phyloP scores from a whole-genome alignment of 1,139 yeast genomes.

The Yamadazyma spencermartinsiae region DNA sequence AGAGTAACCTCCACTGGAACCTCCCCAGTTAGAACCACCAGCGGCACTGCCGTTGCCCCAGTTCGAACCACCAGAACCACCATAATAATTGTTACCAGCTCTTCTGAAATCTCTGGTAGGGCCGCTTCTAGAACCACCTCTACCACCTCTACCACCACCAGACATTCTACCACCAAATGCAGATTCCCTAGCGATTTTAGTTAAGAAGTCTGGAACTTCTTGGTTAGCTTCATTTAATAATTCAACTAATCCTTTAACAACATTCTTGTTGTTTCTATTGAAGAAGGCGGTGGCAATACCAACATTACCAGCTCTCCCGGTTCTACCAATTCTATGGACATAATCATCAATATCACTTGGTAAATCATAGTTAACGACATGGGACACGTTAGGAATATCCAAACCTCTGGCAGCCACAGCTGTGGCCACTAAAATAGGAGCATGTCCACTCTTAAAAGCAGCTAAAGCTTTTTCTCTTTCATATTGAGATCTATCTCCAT shows the following conservation, averaged over 20 bases:
- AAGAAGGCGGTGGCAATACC: conserved; percentile 98
- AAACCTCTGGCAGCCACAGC: conserved; percentile 99
- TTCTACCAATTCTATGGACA: conserved; percentile 99
- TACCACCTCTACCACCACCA: conserved; percentile 29
- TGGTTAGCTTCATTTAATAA: conserved; percentile 94
- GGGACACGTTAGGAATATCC: conserved; percentile 98
- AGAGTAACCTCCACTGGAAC: conserved; percentile 23
- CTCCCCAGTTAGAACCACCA: conserved; percentile 27
- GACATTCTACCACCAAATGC: conserved; percentile 55
- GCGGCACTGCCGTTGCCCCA: conserved; percentile 26
- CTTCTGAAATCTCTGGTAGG: conserved; percentile 64
- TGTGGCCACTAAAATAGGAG: conserved; percentile 94
- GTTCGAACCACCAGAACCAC: conserved; percentile 27
- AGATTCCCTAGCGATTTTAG: conserved; percentile 76
- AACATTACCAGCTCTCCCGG: conserved; percentile 99
- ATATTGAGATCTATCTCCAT: conserved; percentile 96
- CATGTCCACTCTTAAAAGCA: conserved; percentile 80
- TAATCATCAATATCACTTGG: conserved; percentile 98
- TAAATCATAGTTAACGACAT: conserved; percentile 94
- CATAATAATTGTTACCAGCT: conserved; percentile 32
- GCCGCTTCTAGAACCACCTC: conserved; percentile 47
- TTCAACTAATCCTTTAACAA: conserved; percentile 85
- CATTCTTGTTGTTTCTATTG: conserved; percentile 91
- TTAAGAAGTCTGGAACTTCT: conserved; percentile 90
- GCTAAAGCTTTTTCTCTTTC: conserved; percentile 98